phyloP scores from a whole-genome alignment of 2,329 filamentous ascomycete species.

The Fusarium pseudoanthophilum region DNA sequence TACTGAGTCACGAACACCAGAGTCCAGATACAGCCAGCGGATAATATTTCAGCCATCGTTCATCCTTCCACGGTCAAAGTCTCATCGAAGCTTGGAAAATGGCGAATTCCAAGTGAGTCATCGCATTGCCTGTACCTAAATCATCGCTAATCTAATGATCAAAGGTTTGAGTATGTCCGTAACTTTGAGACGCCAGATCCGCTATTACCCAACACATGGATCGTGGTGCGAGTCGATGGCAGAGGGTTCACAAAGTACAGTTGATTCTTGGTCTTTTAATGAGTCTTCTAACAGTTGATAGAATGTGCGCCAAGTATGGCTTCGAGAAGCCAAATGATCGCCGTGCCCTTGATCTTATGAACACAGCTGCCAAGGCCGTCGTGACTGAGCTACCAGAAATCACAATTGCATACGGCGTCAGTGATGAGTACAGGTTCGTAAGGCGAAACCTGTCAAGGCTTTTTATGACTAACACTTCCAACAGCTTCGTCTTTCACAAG shows the following conservation, averaged over 20 bases:
- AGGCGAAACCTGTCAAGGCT: too few relatives aligned
- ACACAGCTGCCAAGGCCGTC: slow-evolving; percentile 86
- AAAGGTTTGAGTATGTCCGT: slow-evolving; percentile 93
- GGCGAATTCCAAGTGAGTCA: slow-evolving; percentile 66
- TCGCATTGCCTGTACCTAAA: background rate
- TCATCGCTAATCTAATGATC: slow-evolving; percentile 19
- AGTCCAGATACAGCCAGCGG: slow-evolving; percentile 20
- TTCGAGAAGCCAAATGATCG: slow-evolving; percentile 95
- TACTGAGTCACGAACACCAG: slow-evolving; percentile 30
- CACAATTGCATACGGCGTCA: slow-evolving; percentile 89
- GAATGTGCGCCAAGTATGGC: slow-evolving; percentile 82
- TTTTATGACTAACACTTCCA: slow-evolving; percentile 3
- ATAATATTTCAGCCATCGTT: background rate
- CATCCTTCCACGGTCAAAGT: background rate
- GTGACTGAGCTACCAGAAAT: slow-evolving; percentile 87
- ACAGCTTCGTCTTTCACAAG: slow-evolving; percentile 89
- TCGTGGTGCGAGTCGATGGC: slow-evolving; percentile 93
- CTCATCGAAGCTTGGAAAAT: slow-evolving; percentile 48
- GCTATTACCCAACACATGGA: slow-evolving; percentile 91
- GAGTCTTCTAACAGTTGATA: slow-evolving; percentile 50
- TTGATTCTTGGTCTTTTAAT: background rate
- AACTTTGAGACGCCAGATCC: slow-evolving; percentile 84
- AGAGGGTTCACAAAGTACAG: slow-evolving; percentile 91
- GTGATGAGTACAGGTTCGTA: slow-evolving; percentile 85
- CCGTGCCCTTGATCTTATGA: slow-evolving; percentile 92